Conservation (phyloP, 2,329 filamentous ascomycete species). For the Cladosporium halotolerans region DNA sequence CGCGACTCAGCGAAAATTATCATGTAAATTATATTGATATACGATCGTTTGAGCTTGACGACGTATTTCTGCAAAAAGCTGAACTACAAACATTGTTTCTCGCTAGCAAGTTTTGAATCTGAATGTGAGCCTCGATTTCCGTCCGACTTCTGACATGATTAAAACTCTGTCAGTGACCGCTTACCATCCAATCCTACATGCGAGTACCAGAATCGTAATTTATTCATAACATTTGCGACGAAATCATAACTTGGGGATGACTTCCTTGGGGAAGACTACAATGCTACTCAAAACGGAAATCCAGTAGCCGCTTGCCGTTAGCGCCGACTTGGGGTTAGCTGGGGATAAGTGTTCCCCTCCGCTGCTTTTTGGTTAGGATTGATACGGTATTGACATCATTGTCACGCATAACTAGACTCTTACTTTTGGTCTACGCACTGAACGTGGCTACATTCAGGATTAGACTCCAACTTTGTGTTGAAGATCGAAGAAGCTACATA, state of each 20-base stretch:
- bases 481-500: no score
- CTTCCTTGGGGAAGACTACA: neutral
- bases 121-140: neutral
- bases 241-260: neutral
- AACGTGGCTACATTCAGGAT: no score
- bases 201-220: neutral
- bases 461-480: no score
- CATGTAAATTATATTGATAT: neutral
- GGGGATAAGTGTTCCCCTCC: neutral
- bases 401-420: no score
- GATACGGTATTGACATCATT: no score
- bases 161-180: neutral
- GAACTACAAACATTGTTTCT: neutral
- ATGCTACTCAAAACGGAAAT: neutral
- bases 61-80: neutral
- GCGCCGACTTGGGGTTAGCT: neutral
- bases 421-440: no score
- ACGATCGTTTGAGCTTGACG: neutral
- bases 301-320: neutral
- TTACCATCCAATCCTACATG: neutral
- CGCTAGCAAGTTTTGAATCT: no score
- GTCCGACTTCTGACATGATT: neutral
- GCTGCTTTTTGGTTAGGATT: neutral
- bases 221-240: neutral
- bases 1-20: neutral